These are phyloP conservation scores for Ogataea pignaliae DNA, from an alignment of 805 yeast genomes.

Conservation along the genomic window DNA sequence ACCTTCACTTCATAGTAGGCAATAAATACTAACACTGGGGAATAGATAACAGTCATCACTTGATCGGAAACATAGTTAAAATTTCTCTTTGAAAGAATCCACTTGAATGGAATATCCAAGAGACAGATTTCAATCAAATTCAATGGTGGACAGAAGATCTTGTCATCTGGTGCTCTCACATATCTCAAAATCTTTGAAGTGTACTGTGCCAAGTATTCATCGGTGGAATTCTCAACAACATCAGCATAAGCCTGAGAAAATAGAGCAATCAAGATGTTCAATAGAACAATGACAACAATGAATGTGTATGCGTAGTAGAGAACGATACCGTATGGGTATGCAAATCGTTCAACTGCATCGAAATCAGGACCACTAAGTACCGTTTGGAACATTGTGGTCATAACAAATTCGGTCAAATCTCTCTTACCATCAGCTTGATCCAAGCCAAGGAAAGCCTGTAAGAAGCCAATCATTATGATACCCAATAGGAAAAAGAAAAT, in stretches of 20 bases:
- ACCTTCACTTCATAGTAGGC: slow-evolving; percentile 59
- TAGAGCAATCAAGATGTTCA: slow-evolving; percentile 80
- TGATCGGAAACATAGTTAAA: slow-evolving; percentile 41
- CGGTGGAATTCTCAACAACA: slow-evolving; percentile 77
- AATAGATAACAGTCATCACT: slow-evolving; percentile 61
- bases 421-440: slow-evolving; percentile 84
- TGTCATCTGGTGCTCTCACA: slow-evolving; percentile 83
- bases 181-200: slow-evolving; percentile 81
- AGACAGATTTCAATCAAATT: slow-evolving; percentile 64
- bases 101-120: slow-evolving; percentile 39
- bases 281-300: slow-evolving; percentile 65
- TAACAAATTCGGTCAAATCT: slow-evolving; percentile 64
- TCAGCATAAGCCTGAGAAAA: slow-evolving; percentile 80
- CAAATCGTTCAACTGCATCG: slow-evolving; percentile 62
- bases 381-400: slow-evolving; percentile 63
- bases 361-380: slow-evolving; percentile 74
- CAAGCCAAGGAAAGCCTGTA: slow-evolving; percentile 82
- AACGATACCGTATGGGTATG: slow-evolving; percentile 81
- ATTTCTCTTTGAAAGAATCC: slow-evolving; percentile 30
- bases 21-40: slow-evolving; percentile 60
- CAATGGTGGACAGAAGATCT: slow-evolving; percentile 81
- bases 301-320: slow-evolving; percentile 76
- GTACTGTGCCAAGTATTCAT: slow-evolving; percentile 79
- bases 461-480: slow-evolving; percentile 71
- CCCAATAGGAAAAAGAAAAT: slow-evolving; percentile 71